Conservation (phyloP, 2,329 filamentous ascomycete species). For the Fusarium scirpi region DNA sequence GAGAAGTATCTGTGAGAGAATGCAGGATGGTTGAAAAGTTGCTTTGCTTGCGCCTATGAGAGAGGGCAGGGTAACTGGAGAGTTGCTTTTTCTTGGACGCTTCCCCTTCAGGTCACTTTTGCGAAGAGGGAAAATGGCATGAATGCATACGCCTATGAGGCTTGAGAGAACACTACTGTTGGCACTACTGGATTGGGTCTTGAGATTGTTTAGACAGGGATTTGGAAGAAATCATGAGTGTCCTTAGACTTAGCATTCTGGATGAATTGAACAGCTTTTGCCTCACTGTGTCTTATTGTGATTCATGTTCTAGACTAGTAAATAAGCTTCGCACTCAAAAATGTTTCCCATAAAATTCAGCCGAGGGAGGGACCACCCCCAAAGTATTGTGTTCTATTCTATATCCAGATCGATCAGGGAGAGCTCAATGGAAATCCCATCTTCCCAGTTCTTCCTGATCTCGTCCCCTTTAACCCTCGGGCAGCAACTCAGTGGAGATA, state of each 20-base stretch:
- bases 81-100: not conserved
- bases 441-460: rapidly evolving
- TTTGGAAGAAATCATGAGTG: not conserved
- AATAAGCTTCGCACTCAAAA: not conserved
- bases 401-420: rapidly evolving
- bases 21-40: not conserved
- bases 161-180: not conserved
- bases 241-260: not conserved
- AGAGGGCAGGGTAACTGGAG: not conserved
- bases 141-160: not conserved
- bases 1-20: not conserved
- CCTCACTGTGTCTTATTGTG: not conserved
- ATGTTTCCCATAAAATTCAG: not conserved
- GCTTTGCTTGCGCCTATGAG: not conserved
- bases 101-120: not conserved
- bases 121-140: not conserved
- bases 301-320: not conserved
- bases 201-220: not conserved
- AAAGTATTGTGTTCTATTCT: not conserved
- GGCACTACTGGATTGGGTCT: not conserved
- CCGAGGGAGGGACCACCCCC: not conserved
- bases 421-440: not conserved
- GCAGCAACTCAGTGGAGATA: not conserved
- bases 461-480: rapidly evolving
- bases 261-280: not conserved